Evolutionary conservation across 345 rosid genomes (phyloP), one percentile per base, ranked within the genome.

Genomic region (Camelina hispida): DNA sequence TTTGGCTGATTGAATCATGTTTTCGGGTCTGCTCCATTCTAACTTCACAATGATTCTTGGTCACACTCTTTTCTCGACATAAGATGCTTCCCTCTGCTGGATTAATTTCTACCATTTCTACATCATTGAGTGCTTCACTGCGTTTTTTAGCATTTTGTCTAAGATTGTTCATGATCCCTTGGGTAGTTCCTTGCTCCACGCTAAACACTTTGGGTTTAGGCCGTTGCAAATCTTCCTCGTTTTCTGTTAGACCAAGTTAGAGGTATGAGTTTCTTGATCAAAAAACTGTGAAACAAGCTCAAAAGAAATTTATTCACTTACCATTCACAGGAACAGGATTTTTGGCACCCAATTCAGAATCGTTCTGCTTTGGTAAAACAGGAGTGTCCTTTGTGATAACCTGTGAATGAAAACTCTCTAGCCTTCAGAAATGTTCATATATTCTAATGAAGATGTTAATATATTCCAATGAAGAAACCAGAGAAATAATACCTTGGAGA

Each of bases 351-450:
- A 71, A 76, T 16, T 78, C 77, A 68, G 78, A 66, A 77, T 51
- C 16, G 55, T 66, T 80, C 44, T 57, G 79, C 54, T 74, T 22
- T 12, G 20, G 23, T 66, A 70, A 74, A 69, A 81, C 61, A 69
- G 34, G 74, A 51, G 70, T 51, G 30, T 85, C 85, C 80, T 85
- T 87, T 3, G 91, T 61, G 81, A 93, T 81, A 74, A 89, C 90
- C 98, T 93, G 89, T 62, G 65, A 75, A 72, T 37, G 54, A 13
- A 73, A 67, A 42, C 66, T 51, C 48, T 43, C 53, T 10, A 23
- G 54, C 15, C 20, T 70, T 48, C 15, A 35, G 9, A 57, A 51
- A 58, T n/a, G 9, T 47, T 18, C 48, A 20, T 58, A 28, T 53
- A 59, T 20, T 58, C 56, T 22, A 42, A 71, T 42, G 62, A 38